phyloP scores from a whole-genome alignment of 768 basidiomycete genomes.

The Crucibulum laeve region DNA sequence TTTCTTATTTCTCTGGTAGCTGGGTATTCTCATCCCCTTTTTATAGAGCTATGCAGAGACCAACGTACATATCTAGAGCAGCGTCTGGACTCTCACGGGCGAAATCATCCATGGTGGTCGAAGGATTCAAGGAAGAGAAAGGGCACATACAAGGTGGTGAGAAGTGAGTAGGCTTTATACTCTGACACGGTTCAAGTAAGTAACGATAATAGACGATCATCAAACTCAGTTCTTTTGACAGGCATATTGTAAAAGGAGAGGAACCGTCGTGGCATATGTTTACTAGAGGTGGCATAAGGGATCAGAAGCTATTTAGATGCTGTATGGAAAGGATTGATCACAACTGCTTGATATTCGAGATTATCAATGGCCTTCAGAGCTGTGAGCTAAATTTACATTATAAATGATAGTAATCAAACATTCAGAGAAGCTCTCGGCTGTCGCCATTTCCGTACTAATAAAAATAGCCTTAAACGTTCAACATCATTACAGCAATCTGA shows the following conservation, averaged over 20 bases:
- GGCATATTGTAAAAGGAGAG: neutral
- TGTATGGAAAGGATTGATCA: too few relatives aligned
- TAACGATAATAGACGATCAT: too few relatives aligned
- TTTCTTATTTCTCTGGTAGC: constrained; percentile 23
- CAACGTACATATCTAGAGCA: constrained; percentile 12
- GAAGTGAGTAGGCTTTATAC: neutral
- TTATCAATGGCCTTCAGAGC: too few relatives aligned
- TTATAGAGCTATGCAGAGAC: neutral
- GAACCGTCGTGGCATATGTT: neutral
- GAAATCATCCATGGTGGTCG: constrained; percentile 2
- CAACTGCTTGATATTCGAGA: too few relatives aligned
- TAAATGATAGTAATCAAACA: too few relatives aligned
- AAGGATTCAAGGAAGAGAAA: neutral
- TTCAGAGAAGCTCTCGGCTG: too few relatives aligned
- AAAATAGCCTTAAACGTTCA: too few relatives aligned
- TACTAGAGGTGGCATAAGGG: neutral
- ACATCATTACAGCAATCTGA: too few relatives aligned
- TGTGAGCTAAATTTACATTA: too few relatives aligned
- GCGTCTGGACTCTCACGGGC: constrained; percentile 8
- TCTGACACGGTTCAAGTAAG: neutral
- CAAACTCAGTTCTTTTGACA: constrained; percentile 2
- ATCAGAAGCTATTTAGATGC: neutral
- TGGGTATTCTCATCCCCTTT: neutral
- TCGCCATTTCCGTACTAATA: too few relatives aligned
- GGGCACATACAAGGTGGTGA: neutral